Base-by-base conservation (phyloP, 192 early-diverging fungal species). In the Umbelopsis sp. region DNA sequence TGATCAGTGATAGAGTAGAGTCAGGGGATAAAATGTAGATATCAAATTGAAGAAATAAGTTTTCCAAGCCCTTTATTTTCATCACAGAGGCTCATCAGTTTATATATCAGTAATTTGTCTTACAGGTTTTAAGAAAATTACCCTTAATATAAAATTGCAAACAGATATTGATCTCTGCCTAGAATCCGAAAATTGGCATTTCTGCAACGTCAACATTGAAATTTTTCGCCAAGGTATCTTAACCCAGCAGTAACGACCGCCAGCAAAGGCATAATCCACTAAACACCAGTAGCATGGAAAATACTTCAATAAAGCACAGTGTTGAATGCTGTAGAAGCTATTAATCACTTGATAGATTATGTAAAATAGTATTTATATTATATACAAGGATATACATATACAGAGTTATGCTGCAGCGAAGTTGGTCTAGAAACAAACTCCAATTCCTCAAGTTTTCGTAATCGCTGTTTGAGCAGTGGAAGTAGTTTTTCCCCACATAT, bases 191-290 rank as follows among this genome's bases (percentile, higher is more conserved):
- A 24, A 53, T 11, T 62, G 11, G 26, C 17, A 32, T 31, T 62
- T 62, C 31, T 31, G 29, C 17, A 62, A 62, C 26, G 56, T 62
- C 56, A 62, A 62, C 56, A 62, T 62, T 62, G 56, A 62, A 62
- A 62, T 62, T 62, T 62, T 62, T 62, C 3, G 26, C 52, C 29
- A 9, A 17, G 26, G n/a, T 29, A 62, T 3, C 25, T 29, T 49
- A 1, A n/a, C 8, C 0, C 47, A 44, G 5, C 38, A 41, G 38
- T 11, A 5, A 6, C 38, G 38, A 5, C 12, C 38, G 12, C 12
- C 38, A 41, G 5, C 38, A 41, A 4, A 41, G 12, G 1, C 12
- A 3, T 6, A 41, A 11, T 41, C 38, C 38, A 41, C 12, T 11
- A 41, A 11, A 41, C 12, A 41, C 1, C 7, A 11, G 8, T 6